Base-by-base conservation (phyloP, 2,329 filamentous ascomycete genomes). In the Trichoderma arundinaceum region DNA sequence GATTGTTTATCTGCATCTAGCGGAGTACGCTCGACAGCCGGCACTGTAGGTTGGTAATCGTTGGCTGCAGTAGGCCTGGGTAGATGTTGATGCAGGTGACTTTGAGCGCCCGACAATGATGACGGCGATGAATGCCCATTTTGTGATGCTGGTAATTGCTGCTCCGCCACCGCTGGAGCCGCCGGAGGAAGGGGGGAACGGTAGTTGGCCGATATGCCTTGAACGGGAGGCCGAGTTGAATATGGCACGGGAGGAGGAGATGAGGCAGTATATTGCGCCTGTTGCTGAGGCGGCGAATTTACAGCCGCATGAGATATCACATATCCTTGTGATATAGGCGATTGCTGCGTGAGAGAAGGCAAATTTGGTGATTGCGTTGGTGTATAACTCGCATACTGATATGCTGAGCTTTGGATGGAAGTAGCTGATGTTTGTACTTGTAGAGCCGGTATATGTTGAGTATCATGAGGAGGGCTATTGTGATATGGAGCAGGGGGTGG, bases 141-240 rank as follows among this genome's bases (percentile, higher is more conserved):
- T 59, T 51, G 54, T 15, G 22, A 35, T 41, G 12, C 13, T 28
- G 33, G 22, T 10, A 5, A n/a, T 19, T 43, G 39, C 43, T 38
- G 43, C 5, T 17, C 43, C 38, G 8, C 7, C 22, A 7, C 15
- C n/a, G 3, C n/a, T 53, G 41, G 17, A 7, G 32, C 41, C 2
- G 17, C 10, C 22, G 44, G 35, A 9, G 22, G 59, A 7, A 28
- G 22, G 22, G 39, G 49, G 22, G 57, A 6, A 12, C 28, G 49
- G 5, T 54, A 46, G 8, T 15, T 39, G 28, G 13, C 7, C 1
- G 39, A 38, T 8, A 12, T 38, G 7, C n/a, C 10, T n/a, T 10
- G 49, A 12, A 43, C 19, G 7, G 52, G 62, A 43, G 62, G 62
- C 6, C 62, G 53, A 33, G 51, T 64, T 51, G 58, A 61, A 7